These are phyloP conservation scores for Chlamydomonas sp. DNA, from an alignment of 139 green algal genomes.

Conservation along the genomic window DNA sequence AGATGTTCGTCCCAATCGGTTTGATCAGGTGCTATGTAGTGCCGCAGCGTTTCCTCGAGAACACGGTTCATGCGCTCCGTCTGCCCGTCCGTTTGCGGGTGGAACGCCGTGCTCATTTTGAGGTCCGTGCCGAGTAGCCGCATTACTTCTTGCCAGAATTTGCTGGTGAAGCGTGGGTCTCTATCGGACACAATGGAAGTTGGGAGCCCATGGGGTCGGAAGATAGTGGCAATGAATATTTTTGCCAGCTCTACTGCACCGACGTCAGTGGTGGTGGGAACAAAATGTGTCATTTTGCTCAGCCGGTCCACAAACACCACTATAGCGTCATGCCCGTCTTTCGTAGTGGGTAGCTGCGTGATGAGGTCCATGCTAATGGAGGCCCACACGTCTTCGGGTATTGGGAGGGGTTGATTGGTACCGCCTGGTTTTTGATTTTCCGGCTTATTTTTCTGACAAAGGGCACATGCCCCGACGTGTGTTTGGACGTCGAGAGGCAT, in stretches of 20 bases:
- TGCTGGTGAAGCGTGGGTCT: constrained; percentile 37
- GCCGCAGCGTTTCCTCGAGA: constrained; percentile 65
- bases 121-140: neutral
- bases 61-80: constrained; percentile 67
- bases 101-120: constrained; percentile 13
- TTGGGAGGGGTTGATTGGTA: neutral
- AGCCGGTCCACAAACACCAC: constrained; percentile 54
- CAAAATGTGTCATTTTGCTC: constrained; percentile 55
- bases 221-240: constrained; percentile 45
- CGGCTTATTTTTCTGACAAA: neutral
- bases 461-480: neutral
- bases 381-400: neutral
- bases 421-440: constrained; percentile 6
- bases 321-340: constrained; percentile 37
- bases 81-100: constrained; percentile 62
- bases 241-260: constrained; percentile 18
- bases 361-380: constrained; percentile 26
- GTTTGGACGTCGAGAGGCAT: neutral
- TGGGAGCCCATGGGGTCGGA: constrained; percentile 39
- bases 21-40: constrained; percentile 41
- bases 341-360: constrained; percentile 37
- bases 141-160: constrained; percentile 47
- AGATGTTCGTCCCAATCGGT: constrained; percentile 62
- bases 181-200: constrained; percentile 46
- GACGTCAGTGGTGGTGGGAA: neutral